These are phyloP conservation scores for Henckelia pumila DNA, from an alignment of 257 asterid genomes.

Conservation along the genomic window DNA sequence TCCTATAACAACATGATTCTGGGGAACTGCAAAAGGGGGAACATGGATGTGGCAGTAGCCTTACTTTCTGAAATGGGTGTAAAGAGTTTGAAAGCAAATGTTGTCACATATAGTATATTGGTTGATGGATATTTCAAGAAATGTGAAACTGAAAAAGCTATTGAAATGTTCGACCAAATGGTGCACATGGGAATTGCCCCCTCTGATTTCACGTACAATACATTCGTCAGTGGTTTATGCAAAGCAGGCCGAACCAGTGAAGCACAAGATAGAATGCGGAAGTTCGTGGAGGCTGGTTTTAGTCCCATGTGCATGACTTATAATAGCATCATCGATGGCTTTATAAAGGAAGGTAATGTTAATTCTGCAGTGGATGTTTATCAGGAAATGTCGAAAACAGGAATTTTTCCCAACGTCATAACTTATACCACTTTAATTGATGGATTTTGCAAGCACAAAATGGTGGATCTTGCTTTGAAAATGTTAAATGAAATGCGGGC, in stretches of 20 bases:
- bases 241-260: slow-evolving; percentile 50
- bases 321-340: slow-evolving; percentile 71
- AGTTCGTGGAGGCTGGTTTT: slow-evolving; percentile 46
- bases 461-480: slow-evolving; percentile 48
- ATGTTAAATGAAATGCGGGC: slow-evolving; percentile 56
- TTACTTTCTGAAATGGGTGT: slow-evolving; percentile 47
- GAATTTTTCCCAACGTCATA: slow-evolving; percentile 51
- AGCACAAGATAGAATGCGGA: slow-evolving; percentile 50
- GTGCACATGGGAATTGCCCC: slow-evolving; percentile 49
- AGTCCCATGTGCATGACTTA: slow-evolving; percentile 56
- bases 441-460: slow-evolving; percentile 57
- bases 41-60: slow-evolving; percentile 53
- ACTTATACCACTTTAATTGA: slow-evolving; percentile 69
- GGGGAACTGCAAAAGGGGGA: slow-evolving; percentile 62
- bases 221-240: slow-evolving; percentile 59
- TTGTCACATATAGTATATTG: slow-evolving; percentile 61
- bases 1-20: slow-evolving; percentile 64
- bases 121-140: slow-evolving; percentile 64
- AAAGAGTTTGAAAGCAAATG: slow-evolving; percentile 50
- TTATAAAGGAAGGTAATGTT: slow-evolving; percentile 54
- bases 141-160: slow-evolving; percentile 54
- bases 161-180: slow-evolving; percentile 57
- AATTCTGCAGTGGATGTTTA: slow-evolving; percentile 57
- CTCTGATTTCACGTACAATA: slow-evolving; percentile 53
- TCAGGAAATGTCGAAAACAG: slow-evolving; percentile 51